These are phyloP conservation scores for Eucalyptus grandis DNA, from an alignment of 345 rosid species.

Conservation along the genomic window DNA sequence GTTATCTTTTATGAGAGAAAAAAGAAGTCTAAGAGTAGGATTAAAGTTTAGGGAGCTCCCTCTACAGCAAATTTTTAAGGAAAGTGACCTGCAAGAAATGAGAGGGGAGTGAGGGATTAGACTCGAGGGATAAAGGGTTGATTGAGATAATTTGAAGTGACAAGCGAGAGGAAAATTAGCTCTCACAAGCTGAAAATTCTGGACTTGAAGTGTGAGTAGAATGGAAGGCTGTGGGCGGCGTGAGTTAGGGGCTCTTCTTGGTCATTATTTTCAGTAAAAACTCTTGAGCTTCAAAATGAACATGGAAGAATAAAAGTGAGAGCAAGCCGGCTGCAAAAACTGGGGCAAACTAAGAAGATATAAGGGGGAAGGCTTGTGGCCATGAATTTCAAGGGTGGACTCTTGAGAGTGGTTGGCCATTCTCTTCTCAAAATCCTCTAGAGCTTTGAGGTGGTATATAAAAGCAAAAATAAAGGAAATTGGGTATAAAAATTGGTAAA, in stretches of 20 bases:
- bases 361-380: not conserved
- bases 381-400: not conserved
- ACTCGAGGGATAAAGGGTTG: fast-evolving
- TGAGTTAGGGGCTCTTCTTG: not conserved
- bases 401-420: not conserved
- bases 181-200: not conserved
- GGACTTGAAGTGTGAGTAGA: not conserved
- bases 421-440: not conserved
- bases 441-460: not conserved
- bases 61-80: not conserved
- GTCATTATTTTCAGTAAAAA: not conserved
- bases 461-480: not conserved
- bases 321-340: not conserved
- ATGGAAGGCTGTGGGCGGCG: not conserved
- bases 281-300: not conserved
- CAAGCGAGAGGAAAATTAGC: not conserved
- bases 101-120: not conserved
- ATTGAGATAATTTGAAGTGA: not conserved
- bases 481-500: not conserved
- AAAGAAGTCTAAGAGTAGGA: too few relatives aligned
- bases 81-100: not conserved
- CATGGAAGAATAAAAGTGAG: not conserved
- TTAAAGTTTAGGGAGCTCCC: not conserved
- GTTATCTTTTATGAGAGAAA: not conserved
- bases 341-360: not conserved